Conservation (phyloP, 2,329 filamentous ascomycete genomes). For the Colletotrichum ledebouriae region DNA sequence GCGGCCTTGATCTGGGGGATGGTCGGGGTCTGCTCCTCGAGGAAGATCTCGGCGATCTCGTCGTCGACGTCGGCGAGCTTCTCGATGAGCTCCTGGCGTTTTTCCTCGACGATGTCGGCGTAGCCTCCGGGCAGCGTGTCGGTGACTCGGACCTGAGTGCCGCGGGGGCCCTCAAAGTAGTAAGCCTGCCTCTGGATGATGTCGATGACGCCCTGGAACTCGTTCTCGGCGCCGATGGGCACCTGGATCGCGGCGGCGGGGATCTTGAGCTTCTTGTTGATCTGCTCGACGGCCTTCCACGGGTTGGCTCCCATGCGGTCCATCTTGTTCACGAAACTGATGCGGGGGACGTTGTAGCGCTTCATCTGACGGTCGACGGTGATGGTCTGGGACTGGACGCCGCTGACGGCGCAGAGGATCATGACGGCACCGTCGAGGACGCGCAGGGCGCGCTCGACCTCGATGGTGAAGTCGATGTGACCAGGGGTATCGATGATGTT, state of each 20-base stretch:
- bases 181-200: constrained; percentile 92
- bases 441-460: constrained; percentile 94
- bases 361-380: constrained; percentile 99
- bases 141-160: constrained; percentile 80
- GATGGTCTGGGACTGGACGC: constrained; percentile 97
- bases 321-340: constrained; percentile 99
- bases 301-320: constrained; percentile 98
- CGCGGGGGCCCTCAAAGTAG: constrained; percentile 89
- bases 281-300: constrained; percentile 97
- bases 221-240: constrained; percentile 92
- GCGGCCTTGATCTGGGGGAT: constrained; percentile 89
- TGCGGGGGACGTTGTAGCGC: constrained; percentile 94
- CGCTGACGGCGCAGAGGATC: constrained; percentile 97
- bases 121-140: constrained; percentile 89
- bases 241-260: constrained; percentile 94
- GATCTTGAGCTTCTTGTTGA: constrained; percentile 95
- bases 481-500: constrained; percentile 99
- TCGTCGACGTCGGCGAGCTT: constrained; percentile 98
- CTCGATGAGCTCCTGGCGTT: constrained; percentile 88
- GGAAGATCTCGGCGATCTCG: constrained; percentile 94
- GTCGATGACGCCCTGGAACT: constrained; percentile 93
- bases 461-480: constrained; percentile 99
- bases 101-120: constrained; percentile 81
- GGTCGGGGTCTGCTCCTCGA: constrained; percentile 87
- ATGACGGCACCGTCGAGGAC: constrained; percentile 97